Evolutionary conservation across 495 filamentous ascomycete species (phyloP), one percentile per base, ranked within the genome.

Genomic region (Annulohypoxylon nitens): DNA sequence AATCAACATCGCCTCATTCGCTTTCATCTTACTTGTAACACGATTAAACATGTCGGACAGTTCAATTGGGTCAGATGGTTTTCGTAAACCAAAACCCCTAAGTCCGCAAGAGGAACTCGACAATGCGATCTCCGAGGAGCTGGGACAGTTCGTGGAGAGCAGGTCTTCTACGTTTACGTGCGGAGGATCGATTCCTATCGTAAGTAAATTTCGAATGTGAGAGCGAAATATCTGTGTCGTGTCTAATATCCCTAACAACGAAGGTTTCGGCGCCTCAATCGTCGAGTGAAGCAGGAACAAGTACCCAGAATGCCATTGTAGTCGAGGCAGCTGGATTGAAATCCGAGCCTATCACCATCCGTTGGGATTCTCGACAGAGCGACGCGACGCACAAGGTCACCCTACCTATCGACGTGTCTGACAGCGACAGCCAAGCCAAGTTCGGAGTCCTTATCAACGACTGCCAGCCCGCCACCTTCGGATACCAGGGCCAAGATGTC

Each of bases 381-480:
- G 25, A 16, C 23, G n/a, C 51, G 36, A 57, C 63, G 10, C 18
- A 30, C 25, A 66, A 58, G 36, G 5, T 66, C 26, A 66, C 63
- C 5, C 23, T 66, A 3, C 63, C 63, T 0, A 41, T 55, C 16
- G 48, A 23, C 11, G n/a, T 25, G 20, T 20, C 30, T 18, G 23
- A 41, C 12, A 14, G 25, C 7, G 48, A 51, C 12, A 12, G 48
- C 16, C 30, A 37, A 33, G 36, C 14, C 7, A 50, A 18, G 12
- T 20, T 68, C 3, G 0, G 39, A 4, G 16, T 75, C 18, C 71
- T 86, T 2, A 67, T 84, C 4, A n/a, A 64, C 0, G 81, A 79
- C 55, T 85, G 81, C 48, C 58, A 75, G 26, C 83, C 84, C 4
- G 86, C 86, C 0, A 84, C 75, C 7, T 89, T 88, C 74, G 88